Evolutionary conservation across 2,329 filamentous ascomycete genomes (phyloP), one percentile per base, ranked within the genome.

Genomic region (Harringtonia aguacate): DNA sequence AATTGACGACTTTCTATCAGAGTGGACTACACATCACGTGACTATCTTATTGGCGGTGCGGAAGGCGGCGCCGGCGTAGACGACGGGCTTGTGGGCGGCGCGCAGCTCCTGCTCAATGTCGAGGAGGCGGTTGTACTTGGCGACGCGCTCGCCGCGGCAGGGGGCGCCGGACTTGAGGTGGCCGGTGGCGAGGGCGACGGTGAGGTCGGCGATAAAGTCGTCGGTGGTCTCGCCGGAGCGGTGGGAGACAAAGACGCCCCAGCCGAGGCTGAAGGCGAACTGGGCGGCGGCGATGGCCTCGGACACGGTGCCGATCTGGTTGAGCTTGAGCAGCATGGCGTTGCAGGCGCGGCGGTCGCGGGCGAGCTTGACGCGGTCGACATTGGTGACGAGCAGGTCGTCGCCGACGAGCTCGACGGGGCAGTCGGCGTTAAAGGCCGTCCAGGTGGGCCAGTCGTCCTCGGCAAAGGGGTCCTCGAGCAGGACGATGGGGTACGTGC

Each of bases 101-200:
- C 44, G 45, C 21, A 51, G 33, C 36, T 53, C 52, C 5, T 46
- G 59, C 47, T 65, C 64, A 49, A 67, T 67, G 46, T 67, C 63
- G 59, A 67, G 60, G 24, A 67, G 51, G 4, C 64, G 61, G 49
- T 67, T 68, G 51, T 66, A 66, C 50, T 67, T 68, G 30, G 54
- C 63, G 9, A 67, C 58, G 28, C 63, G 53, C 55, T 67, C 65
- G 8, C 64, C 62, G 8, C 65, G 56, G 41, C 55, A 59, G 2
- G 64, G 64, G 17, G 57, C 56, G 31, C 64, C 63, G 17, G 62
- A 57, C 48, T 67, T 67, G 31, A 67, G 43, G 52, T 67, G 62
- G 6, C 65, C 65, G 3, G 60, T 55, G 8, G 57, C 42, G 3
- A 67, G 49, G 9, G 54, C 64, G 3, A 67, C 62, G 0, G 58